Percentiles rank a stretch among this genome's conserved stretches.
These are phyloP conservation scores for Nymphaea colorata DNA, from an alignment of 164 flowering plant genomes.

Conservation along the genomic window DNA sequence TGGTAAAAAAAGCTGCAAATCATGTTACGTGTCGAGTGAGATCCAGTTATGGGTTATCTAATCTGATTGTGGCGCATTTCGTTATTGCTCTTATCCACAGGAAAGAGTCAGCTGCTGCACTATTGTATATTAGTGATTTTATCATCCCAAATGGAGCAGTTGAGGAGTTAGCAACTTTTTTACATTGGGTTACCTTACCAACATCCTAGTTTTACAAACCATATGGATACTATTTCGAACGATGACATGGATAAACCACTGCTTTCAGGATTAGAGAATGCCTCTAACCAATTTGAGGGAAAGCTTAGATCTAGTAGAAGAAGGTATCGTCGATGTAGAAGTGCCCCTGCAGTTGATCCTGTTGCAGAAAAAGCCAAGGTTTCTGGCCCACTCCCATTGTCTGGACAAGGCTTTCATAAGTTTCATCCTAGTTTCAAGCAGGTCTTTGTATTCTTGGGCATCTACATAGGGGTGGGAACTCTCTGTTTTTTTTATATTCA, in stretches of 20 bases:
- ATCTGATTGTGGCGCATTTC: no score
- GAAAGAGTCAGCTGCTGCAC: no score
- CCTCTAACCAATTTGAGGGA: constrained; percentile 9
- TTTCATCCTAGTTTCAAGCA: constrained; percentile 32
- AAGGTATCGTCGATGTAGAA: constrained; percentile 29
- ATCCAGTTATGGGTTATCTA: no score
- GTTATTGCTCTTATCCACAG: no score
- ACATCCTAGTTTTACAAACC: background rate
- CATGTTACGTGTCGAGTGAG: no score
- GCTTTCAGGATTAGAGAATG: constrained; percentile 15
- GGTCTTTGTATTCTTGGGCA: constrained; percentile 25
- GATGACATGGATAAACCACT: constrained; percentile 19
- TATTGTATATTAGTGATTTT: no score
- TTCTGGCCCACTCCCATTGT: constrained; percentile 9
- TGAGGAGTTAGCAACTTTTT: no score
- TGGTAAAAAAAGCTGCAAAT: no score
- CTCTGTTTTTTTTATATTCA: constrained; percentile 39
- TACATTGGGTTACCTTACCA: no score
- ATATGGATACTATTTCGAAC: background rate
- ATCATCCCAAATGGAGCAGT: no score
- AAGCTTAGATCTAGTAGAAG: constrained; percentile 17
- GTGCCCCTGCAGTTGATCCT: constrained; percentile 32
- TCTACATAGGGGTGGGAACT: constrained; percentile 49
- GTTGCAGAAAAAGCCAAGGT: constrained; percentile 6
- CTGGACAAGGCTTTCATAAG: constrained; percentile 19